A percentile compares a stretch with the other conserved stretches of the same genome.
phyloP scores from a whole-genome alignment of 495 filamentous ascomycete species.

The Talaromyces liani region DNA sequence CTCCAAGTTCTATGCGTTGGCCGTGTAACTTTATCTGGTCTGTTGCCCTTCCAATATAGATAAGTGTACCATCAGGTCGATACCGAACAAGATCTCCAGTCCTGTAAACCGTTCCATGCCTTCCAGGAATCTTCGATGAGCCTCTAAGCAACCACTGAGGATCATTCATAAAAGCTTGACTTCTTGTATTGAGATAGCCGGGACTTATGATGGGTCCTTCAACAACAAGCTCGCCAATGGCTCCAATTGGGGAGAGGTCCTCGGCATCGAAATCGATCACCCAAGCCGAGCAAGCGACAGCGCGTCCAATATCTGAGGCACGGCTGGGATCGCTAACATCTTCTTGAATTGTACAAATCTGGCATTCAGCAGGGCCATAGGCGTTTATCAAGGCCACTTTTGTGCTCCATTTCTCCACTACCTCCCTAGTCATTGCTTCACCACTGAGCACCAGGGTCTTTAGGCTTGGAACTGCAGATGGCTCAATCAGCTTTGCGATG shows the following conservation, averaged over 20 bases:
- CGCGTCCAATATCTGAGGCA: slow-evolving; percentile 1
- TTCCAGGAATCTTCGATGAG: slow-evolving; percentile 14
- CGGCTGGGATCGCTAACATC: too few species aligned
- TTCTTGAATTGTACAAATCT: background rate
- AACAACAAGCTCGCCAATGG: slow-evolving; percentile 38
- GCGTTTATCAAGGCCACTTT: slow-evolving; percentile 31
- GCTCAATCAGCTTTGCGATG: slow-evolving; percentile 20
- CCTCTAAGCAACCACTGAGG: background rate
- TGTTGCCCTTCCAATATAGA: slow-evolving; percentile 38
- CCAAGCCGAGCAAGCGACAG: background rate
- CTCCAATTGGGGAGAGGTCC: slow-evolving; percentile 31
- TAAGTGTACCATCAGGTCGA: slow-evolving; percentile 19
- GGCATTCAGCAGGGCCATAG: slow-evolving; percentile 20
- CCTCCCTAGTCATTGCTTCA: slow-evolving; percentile 28
- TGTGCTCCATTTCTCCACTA: slow-evolving; percentile 29
- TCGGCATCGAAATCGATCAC: slow-evolving; percentile 30
- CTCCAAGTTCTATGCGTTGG: slow-evolving; percentile 45
- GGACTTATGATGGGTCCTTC: slow-evolving; percentile 17
- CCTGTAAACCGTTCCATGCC: slow-evolving; percentile 32
- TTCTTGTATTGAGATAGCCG: slow-evolving; percentile 10
- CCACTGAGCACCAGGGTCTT: slow-evolving; percentile 33
- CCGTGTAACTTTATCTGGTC: slow-evolving; percentile 46
- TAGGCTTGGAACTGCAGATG: slow-evolving; percentile 26
- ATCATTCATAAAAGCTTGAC: slow-evolving; percentile 11
- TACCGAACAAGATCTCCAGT: slow-evolving; percentile 41